Percentiles rank a stretch among this genome's conserved stretches.
These are phyloP conservation scores for Brasenia schreberi DNA, from an alignment of 164 flowering plant genomes.

Conservation along the genomic window DNA sequence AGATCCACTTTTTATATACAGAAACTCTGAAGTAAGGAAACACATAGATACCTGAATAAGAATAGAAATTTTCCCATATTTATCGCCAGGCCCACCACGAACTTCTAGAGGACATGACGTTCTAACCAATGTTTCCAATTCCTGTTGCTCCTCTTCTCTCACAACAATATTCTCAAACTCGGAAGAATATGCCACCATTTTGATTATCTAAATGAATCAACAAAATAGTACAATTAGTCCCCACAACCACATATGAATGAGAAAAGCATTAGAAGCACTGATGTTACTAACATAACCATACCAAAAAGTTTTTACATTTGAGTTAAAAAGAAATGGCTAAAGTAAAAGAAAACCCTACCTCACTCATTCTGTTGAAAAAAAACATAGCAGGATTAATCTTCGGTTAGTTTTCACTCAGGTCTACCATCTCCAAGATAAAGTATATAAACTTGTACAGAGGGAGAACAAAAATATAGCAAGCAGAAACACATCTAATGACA, in stretches of 20 bases:
- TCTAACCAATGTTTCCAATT: constrained; percentile 66
- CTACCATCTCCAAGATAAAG: background rate
- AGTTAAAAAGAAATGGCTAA: no score
- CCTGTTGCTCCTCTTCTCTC: constrained; percentile 94
- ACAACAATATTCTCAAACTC: constrained; percentile 97
- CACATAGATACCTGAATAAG: constrained; percentile 71
- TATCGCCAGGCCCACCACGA: constrained; percentile 89
- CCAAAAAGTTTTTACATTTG: no score
- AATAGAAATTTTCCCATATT: constrained; percentile 93
- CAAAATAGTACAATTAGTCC: background rate
- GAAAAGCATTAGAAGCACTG: no score
- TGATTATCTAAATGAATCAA: constrained; percentile 46
- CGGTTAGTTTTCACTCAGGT: background rate
- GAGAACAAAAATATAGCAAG: no score
- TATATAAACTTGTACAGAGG: background rate
- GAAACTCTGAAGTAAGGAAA: no score
- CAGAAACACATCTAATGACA: no score
- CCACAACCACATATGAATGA: no score
- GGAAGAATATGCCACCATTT: constrained; percentile 96
- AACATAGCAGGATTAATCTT: no score
- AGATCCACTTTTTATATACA: no score
- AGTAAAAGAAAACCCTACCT: no score
- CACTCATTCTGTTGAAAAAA: no score
- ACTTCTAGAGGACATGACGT: constrained; percentile 76
- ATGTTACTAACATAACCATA: no score